These are phyloP conservation scores for Boeremia lycopersici DNA, from an alignment of 2,329 filamentous ascomycete species.

Conservation along the genomic window DNA sequence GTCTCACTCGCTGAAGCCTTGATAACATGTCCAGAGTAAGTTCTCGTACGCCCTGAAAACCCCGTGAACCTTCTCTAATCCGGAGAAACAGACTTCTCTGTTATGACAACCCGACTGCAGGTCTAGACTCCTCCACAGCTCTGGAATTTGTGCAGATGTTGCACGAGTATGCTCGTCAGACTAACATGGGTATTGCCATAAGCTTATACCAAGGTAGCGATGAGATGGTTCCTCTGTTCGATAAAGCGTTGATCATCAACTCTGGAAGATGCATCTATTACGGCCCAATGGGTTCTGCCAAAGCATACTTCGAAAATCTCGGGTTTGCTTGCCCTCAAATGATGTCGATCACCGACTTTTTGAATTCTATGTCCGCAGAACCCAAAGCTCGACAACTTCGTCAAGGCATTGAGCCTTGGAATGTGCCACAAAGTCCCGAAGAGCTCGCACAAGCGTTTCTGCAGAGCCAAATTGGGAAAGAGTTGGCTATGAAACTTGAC, in stretches of 20 bases:
- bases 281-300: conserved; percentile 64
- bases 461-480: conserved; percentile 45
- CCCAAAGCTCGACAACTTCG: conserved; percentile 39
- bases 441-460: conserved; percentile 3
- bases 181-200: conserved; percentile 58
- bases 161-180: conserved; percentile 55
- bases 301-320: conserved; percentile 67
- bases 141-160: conserved; percentile 62
- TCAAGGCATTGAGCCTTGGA: conserved; percentile 56
- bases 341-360: conserved; percentile 72
- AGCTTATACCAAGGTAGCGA: conserved; percentile 61
- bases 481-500: conserved; percentile 62
- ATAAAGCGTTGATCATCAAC: conserved; percentile 73
- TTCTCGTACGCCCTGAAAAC: neutral
- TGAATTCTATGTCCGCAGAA: conserved; percentile 68
- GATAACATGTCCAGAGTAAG: conserved; percentile 50
- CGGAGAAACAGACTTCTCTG: conserved; percentile 57
- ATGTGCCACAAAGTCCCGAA: conserved; percentile 46
- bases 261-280: conserved; percentile 77
- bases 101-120: conserved; percentile 53
- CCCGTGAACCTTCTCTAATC: neutral
- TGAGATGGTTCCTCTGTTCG: conserved; percentile 63
- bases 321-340: conserved; percentile 68
- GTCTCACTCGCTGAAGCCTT: conserved; percentile 71
- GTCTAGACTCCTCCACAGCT: conserved; percentile 49